These are phyloP conservation scores for Tuber borchii DNA, from an alignment of 495 filamentous ascomycete species.

Conservation along the genomic window DNA sequence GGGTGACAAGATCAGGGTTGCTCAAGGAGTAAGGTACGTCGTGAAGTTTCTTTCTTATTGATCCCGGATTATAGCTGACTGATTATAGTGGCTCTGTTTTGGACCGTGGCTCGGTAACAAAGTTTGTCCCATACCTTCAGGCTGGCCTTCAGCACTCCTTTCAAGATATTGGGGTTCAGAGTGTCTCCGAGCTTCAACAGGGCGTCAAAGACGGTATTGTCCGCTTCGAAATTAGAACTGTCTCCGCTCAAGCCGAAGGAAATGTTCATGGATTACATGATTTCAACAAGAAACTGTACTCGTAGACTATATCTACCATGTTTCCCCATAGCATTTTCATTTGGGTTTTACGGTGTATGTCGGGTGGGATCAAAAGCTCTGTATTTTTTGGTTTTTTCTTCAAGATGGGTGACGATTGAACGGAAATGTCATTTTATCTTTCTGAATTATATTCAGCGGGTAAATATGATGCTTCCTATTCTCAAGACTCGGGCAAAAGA, in stretches of 20 bases:
- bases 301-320: conserved; percentile 48
- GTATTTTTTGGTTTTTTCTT: not conserved
- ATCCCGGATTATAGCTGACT: conserved; percentile 29
- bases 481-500: not conserved
- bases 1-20: conserved; percentile 85
- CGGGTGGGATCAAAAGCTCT: not conserved
- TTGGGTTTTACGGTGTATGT: conserved; percentile 21
- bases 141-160: conserved; percentile 94
- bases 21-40: conserved; percentile 74
- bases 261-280: conserved; percentile 93
- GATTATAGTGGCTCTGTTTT: conserved; percentile 53
- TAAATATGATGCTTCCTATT: not conserved
- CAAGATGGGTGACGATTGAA: not conserved
- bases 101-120: conserved; percentile 73
- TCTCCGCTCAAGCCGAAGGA: conserved; percentile 90
- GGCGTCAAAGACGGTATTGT: conserved; percentile 69
- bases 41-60: conserved; percentile 26
- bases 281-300: conserved; percentile 99
- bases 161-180: conserved; percentile 86
- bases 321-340: conserved; percentile 1
- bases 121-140: conserved; percentile 91
- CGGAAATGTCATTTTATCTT: not conserved
- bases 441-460: not conserved
- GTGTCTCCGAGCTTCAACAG: conserved; percentile 66
- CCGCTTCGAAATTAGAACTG: conserved; percentile 87